phyloP scores from a whole-genome alignment of 2,329 filamentous ascomycete genomes.

The Neurospora crassa region DNA sequence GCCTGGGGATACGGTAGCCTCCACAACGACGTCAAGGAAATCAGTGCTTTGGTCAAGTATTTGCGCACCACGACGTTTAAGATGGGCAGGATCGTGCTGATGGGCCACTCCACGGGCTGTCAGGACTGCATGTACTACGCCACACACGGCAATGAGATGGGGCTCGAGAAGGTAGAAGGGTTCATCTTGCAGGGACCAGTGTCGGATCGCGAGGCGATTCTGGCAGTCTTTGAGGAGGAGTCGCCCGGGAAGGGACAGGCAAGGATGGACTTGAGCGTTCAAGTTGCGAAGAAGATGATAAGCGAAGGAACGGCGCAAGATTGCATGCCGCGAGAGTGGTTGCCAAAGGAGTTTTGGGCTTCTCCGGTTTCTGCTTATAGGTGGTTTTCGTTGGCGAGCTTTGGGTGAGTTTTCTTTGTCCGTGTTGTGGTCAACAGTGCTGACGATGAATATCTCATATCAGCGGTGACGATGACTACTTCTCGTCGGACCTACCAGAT shows the following conservation, averaged over 20 bases:
- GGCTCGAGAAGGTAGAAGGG: slow-evolving; percentile 53
- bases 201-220: slow-evolving; percentile 61
- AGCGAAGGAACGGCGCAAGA: slow-evolving; percentile 42
- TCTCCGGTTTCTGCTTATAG: slow-evolving; percentile 43
- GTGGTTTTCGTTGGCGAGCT: slow-evolving; percentile 38
- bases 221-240: slow-evolving; percentile 31
- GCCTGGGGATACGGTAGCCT: slow-evolving; percentile 43
- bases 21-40: slow-evolving; percentile 42
- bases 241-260: slow-evolving; percentile 29
- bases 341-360: slow-evolving; percentile 29
- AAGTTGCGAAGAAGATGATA: slow-evolving; percentile 45
- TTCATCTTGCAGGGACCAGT: slow-evolving; percentile 74
- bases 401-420: slow-evolving; percentile 33
- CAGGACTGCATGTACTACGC: slow-evolving; percentile 52
- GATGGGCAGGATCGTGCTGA: slow-evolving; percentile 36
- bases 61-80: slow-evolving; percentile 36
- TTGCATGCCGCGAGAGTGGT: slow-evolving; percentile 38
- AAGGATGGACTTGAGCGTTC: slow-evolving; percentile 33
- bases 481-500: slow-evolving; percentile 64
- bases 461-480: slow-evolving; percentile 73
- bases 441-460: not conserved
- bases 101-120: slow-evolving; percentile 51
- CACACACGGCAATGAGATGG: slow-evolving; percentile 26
- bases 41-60: slow-evolving; percentile 42
- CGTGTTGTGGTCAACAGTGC: not conserved